These are phyloP conservation scores for Kalanchoe fedtschenkoi DNA, from an alignment of 164 flowering plant species.

Conservation along the genomic window DNA sequence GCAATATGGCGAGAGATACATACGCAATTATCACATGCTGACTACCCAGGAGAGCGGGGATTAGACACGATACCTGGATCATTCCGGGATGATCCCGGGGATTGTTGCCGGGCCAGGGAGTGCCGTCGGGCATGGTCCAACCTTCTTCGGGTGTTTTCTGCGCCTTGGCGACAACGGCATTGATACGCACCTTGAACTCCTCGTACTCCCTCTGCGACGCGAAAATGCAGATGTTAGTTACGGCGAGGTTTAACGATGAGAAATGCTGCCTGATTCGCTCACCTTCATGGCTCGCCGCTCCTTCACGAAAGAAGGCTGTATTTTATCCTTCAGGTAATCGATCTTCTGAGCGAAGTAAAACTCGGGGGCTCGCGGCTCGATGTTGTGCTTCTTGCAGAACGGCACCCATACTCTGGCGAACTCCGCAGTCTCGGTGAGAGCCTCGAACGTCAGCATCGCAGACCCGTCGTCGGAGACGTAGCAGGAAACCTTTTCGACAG, in stretches of 20 bases:
- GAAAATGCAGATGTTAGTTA: neutral
- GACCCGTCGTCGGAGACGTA: slow-evolving; percentile 99
- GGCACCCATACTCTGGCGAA: slow-evolving; percentile 99
- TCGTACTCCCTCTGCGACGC: slow-evolving; percentile 80
- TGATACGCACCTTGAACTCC: slow-evolving; percentile 86
- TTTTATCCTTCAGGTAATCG: slow-evolving; percentile 90
- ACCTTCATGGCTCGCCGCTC: slow-evolving; percentile 98
- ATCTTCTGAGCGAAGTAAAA: slow-evolving; percentile 92
- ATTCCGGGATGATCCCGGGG: slow-evolving; percentile 98
- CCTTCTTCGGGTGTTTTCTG: slow-evolving; percentile 94
- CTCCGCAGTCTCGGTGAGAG: slow-evolving; percentile 91
- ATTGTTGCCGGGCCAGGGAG: slow-evolving; percentile 94
- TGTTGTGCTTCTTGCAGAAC: slow-evolving; percentile 87
- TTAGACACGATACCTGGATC: slow-evolving; percentile 62
- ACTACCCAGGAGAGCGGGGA: neutral
- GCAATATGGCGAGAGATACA: slow-evolving; percentile 7
- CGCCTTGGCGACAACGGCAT: slow-evolving; percentile 89
- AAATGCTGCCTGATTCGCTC: neutral
- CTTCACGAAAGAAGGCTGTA: slow-evolving; percentile 95
- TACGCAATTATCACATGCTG: slow-evolving; percentile 2
- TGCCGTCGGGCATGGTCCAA: slow-evolving; percentile 98
- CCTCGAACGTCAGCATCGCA: slow-evolving; percentile 93
- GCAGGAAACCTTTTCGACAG: slow-evolving; percentile 96
- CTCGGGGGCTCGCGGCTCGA: slow-evolving; percentile 98
- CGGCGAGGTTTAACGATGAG: neutral